Evolutionary conservation across 2,329 filamentous ascomycete genomes (phyloP).

Genomic region (Pseudogymnoascus sp.): DNA sequence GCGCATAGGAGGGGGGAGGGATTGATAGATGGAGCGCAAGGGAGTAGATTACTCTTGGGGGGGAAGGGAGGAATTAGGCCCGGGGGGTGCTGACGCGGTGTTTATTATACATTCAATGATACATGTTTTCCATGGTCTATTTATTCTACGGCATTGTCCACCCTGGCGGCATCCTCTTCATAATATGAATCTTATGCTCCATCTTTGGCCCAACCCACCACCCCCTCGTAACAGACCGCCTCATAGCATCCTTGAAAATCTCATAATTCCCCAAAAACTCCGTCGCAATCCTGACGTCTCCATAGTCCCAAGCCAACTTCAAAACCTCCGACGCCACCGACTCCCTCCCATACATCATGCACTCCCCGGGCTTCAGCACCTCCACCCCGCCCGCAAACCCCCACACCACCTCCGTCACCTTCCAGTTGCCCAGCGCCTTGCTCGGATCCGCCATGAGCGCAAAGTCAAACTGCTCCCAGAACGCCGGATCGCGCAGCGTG

Average conservation of each 20-base stretch:
- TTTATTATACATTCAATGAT: not conserved
- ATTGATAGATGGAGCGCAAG: not conserved
- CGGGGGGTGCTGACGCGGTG: not conserved
- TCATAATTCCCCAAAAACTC: conserved; percentile 25
- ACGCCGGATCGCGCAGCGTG: conserved; percentile 39
- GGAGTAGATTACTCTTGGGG: not conserved
- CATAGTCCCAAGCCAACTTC: conserved; percentile 16
- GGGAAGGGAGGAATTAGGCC: not conserved
- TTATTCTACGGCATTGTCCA: not conserved
- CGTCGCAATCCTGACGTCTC: conserved; percentile 40
- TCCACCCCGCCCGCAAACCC: conserved; percentile 51
- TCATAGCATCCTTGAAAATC: conserved; percentile 32
- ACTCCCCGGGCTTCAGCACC: conserved; percentile 42
- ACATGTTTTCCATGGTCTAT: not conserved
- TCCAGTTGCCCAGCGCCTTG: conserved; percentile 46
- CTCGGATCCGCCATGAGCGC: conserved; percentile 47
- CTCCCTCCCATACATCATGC: conserved; percentile 16
- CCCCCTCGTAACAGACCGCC: conserved; percentile 42
- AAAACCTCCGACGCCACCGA: conserved; percentile 21
- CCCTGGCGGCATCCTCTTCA: conserved; percentile 22
- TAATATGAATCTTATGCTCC: conserved; percentile 46
- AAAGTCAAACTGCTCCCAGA: conserved; percentile 60
- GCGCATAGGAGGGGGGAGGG: not conserved
- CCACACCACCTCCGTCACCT: conserved; percentile 47
- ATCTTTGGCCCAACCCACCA: conserved; percentile 60